These are phyloP conservation scores for Podila clonocystis DNA, from an alignment of 192 early-diverging fungal species.

Conservation along the genomic window DNA sequence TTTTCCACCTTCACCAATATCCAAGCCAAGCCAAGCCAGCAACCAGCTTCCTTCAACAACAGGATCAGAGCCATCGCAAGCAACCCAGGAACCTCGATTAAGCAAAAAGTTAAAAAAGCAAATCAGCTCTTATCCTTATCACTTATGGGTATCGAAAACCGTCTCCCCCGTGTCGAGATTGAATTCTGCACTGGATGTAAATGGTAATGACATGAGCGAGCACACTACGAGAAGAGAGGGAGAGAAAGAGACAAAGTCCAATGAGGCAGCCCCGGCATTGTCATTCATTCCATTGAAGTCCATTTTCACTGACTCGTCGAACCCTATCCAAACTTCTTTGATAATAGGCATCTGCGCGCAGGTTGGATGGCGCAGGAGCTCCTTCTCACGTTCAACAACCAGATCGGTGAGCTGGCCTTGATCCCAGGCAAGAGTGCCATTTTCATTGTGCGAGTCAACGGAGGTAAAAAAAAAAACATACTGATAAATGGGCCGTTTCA, in stretches of 20 bases:
- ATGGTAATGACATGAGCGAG: constrained; percentile 31
- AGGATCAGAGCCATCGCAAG: background rate
- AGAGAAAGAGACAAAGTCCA: background rate
- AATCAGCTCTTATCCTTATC: background rate
- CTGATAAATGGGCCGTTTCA: background rate
- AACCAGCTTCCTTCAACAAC: background rate
- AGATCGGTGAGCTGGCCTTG: constrained; percentile 72
- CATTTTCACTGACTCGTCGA: background rate
- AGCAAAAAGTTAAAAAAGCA: background rate
- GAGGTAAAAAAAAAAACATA: constrained; percentile 47
- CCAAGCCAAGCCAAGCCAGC: background rate
- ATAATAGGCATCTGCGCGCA: constrained; percentile 49
- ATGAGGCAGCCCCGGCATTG: background rate
- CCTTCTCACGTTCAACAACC: constrained; percentile 69
- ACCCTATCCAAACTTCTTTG: background rate
- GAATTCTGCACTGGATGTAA: constrained; percentile 56
- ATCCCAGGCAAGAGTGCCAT: constrained; percentile 66
- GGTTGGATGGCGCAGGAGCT: constrained; percentile 81
- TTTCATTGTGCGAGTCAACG: constrained; percentile 59
- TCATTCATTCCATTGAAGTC: background rate
- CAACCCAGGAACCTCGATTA: background rate
- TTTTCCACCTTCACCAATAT: background rate
- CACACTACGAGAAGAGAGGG: background rate
- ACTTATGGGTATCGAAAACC: constrained; percentile 31
- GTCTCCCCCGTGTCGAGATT: constrained; percentile 52